phyloP scores from a whole-genome alignment of 176 grass and related monocot species.

The Secale cereale region DNA sequence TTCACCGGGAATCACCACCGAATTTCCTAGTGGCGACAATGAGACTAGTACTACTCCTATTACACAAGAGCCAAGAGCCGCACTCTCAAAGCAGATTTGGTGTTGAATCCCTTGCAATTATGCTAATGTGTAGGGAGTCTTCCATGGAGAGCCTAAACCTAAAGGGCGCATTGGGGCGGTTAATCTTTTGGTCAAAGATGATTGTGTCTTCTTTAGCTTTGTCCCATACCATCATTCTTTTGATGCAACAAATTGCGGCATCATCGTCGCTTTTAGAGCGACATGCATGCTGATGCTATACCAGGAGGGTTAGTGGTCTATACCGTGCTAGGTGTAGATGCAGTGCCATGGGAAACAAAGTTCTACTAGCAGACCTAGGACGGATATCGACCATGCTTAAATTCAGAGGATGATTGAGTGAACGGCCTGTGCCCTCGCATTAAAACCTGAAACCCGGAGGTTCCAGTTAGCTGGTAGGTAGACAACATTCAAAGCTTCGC shows the following conservation, averaged over 20 bases:
- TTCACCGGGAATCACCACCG: neutral
- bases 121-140: conserved; percentile 1
- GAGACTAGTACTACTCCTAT: neutral
- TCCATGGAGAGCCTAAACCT: neutral
- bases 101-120: conserved; percentile 3
- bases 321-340: neutral
- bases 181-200: conserved; percentile 31
- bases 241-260: neutral
- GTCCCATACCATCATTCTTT: conserved; percentile 4
- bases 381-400: too few species aligned
- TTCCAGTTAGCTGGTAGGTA: neutral
- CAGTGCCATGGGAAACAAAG: neutral
- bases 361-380: neutral
- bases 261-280: neutral
- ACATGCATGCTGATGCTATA: neutral
- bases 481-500: neutral
- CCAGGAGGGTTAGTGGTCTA: neutral
- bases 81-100: neutral
- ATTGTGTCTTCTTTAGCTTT: conserved; percentile 24
- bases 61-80: neutral
- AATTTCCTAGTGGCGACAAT: neutral
- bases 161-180: conserved; percentile 5
- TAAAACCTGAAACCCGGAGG: neutral
- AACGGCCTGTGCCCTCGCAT: neutral
- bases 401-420: neutral